phyloP scores from a whole-genome alignment of 129 eudicot genomes.

The Rutidosis leptorrhynchoides region DNA sequence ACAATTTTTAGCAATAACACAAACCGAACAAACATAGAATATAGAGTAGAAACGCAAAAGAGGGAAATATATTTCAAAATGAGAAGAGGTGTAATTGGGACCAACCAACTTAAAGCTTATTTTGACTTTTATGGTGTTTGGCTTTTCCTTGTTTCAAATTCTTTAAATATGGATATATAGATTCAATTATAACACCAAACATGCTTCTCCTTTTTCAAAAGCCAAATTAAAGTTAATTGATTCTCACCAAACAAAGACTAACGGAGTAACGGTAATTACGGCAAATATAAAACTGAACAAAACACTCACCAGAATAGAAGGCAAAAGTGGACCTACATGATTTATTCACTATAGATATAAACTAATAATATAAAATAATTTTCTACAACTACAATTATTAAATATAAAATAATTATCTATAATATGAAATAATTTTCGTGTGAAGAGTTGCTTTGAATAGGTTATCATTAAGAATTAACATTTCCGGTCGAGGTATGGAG shows the following conservation, averaged over 20 bases:
- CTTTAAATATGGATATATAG: not conserved
- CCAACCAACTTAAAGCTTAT: constrained; percentile 29
- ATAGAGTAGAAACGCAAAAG: not conserved
- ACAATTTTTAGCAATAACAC: not conserved
- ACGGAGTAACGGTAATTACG: constrained; percentile 27
- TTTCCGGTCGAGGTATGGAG: too few relatives aligned
- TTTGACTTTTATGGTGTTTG: constrained; percentile 5
- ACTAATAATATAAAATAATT: not conserved
- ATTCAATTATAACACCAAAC: constrained; percentile 28
- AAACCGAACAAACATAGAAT: not conserved
- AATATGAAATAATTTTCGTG: too few relatives aligned
- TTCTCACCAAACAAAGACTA: not conserved
- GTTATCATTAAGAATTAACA: too few relatives aligned
- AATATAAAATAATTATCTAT: not conserved
- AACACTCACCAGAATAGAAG: not conserved
- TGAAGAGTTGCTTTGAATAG: too few relatives aligned
- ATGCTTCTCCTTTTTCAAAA: constrained; percentile 23
- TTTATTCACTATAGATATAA: not conserved
- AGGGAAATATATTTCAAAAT: constrained; percentile 14
- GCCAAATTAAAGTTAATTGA: not conserved
- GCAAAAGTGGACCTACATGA: constrained; percentile 6
- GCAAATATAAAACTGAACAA: not conserved
- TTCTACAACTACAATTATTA: too few relatives aligned
- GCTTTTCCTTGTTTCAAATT: constrained; percentile 15
- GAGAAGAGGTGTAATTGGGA: constrained; percentile 12